Evolutionary conservation across 306 rosid species (phyloP), one percentile per base, ranked within the genome.

Genomic region (Delonix regia): DNA sequence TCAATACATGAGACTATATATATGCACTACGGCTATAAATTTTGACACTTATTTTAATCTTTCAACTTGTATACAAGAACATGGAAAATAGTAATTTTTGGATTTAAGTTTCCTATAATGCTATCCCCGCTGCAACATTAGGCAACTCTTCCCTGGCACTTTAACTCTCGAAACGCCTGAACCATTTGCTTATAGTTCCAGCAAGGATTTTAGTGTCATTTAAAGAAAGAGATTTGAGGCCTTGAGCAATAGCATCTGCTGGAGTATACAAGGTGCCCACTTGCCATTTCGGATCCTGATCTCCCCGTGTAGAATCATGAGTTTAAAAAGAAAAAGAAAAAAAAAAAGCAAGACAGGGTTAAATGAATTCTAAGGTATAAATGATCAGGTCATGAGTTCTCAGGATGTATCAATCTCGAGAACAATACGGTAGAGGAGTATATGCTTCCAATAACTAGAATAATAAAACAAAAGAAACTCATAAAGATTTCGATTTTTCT

Each of bases 271-370:
- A 49, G 25, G 83, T 34, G 16, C 99, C 97, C 18, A 84, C 98
- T 89, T 91, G 86, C 99, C 99, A 95, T 85, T 87, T 95, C 4
- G 94, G 94, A 55, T 90, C 97, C 98, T 91, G 92, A 62, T 77
- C 6, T 55, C 56, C 77, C 83, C 71, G 11, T 10, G 73, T 36
- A 60, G 51, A 77, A 55, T 24, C 65, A 70, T 56, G 27, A n/a
- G n/a, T n/a, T n/a, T n/a, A n/a, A n/a, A n/a, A n/a, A n/a, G 33
- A 51, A 24, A 56, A 78, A 59, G 2, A 0, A 42, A 63, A 21
- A 9, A 72, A 59, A 0, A 1, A 60, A 79, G 11, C 36, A 70
- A 80, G 56, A 33, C 41, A 12, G 0, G 13, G 16, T 69, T 57
- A 66, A 73, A 60, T 30, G 24, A 61, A 70, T 14, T 71, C 22